Evolutionary conservation across 2,329 filamentous ascomycete genomes (phyloP).

Genomic region (Exophiala mesophila): DNA sequence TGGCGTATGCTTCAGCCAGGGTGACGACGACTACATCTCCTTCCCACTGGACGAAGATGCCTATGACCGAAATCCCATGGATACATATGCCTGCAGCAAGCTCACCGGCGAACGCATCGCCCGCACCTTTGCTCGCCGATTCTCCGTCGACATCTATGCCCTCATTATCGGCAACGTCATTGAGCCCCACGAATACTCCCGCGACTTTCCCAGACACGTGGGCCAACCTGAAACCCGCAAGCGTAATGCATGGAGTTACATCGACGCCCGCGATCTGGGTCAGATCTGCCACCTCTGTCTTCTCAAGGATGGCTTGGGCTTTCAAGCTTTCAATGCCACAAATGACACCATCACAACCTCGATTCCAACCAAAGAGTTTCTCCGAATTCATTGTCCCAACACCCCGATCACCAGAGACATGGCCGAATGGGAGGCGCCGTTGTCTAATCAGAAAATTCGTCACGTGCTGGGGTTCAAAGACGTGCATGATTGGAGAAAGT

Average conservation of each 20-base stretch:
- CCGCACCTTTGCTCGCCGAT: slow-evolving; percentile 53
- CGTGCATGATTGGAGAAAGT: slow-evolving; percentile 53
- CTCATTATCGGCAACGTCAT: slow-evolving; percentile 59
- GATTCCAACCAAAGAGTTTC: slow-evolving; percentile 48
- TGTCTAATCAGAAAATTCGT: slow-evolving; percentile 57
- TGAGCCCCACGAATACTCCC: slow-evolving; percentile 56
- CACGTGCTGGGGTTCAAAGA: slow-evolving; percentile 57
- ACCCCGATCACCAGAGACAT: slow-evolving; percentile 52
- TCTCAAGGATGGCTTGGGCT: slow-evolving; percentile 52
- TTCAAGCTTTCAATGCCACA: slow-evolving; percentile 61
- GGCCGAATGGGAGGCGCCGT: slow-evolving; percentile 55
- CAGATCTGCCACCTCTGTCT: slow-evolving; percentile 56
- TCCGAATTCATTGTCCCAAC: slow-evolving; percentile 47
- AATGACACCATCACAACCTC: slow-evolving; percentile 58
- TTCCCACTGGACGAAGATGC: slow-evolving; percentile 56
- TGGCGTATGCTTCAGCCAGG: slow-evolving; percentile 58
- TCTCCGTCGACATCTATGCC: slow-evolving; percentile 54
- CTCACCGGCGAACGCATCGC: slow-evolving; percentile 55
- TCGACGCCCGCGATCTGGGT: slow-evolving; percentile 57
- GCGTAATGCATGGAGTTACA: slow-evolving; percentile 59
- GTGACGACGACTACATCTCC: slow-evolving; percentile 51
- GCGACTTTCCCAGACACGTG: slow-evolving; percentile 50
- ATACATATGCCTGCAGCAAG: slow-evolving; percentile 58
- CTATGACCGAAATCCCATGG: slow-evolving; percentile 56
- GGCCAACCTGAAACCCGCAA: slow-evolving; percentile 48